phyloP scores from a whole-genome alignment of 2,329 filamentous ascomycete species.

The Clarireedia monteithiana region DNA sequence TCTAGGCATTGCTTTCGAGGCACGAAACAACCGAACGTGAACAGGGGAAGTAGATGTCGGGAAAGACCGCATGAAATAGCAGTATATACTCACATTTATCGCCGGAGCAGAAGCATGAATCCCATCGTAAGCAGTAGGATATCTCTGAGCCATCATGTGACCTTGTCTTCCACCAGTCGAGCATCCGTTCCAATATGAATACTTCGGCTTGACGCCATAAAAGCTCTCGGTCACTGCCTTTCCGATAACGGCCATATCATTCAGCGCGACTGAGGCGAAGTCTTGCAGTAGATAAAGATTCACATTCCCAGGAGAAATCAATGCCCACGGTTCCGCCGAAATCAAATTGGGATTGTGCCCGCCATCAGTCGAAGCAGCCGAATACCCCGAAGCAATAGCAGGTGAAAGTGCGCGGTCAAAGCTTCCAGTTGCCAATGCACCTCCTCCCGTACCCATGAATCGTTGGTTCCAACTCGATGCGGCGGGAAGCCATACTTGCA shows the following conservation, averaged over 20 bases:
- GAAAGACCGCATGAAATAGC: too few relatives aligned
- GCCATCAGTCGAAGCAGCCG: not conserved
- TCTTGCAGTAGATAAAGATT: constrained; percentile 28
- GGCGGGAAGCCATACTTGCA: constrained; percentile 23
- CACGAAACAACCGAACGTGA: too few relatives aligned
- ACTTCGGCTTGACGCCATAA: constrained; percentile 28
- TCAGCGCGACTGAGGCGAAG: constrained; percentile 31
- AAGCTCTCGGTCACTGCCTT: constrained; percentile 30
- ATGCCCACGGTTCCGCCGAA: not conserved
- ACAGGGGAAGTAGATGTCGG: too few relatives aligned
- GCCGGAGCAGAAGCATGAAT: constrained; percentile 34
- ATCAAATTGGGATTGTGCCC: not conserved
- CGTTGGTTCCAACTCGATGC: constrained; percentile 1
- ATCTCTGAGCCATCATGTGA: constrained; percentile 31
- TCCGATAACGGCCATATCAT: constrained; percentile 28
- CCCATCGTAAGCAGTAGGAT: constrained; percentile 32
- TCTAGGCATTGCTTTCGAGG: too few relatives aligned
- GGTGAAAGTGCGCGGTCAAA: not conserved
- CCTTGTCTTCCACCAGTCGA: constrained; percentile 34
- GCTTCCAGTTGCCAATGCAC: not conserved
- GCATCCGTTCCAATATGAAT: constrained; percentile 34
- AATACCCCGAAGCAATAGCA: not conserved
- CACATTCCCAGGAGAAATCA: constrained; percentile 12
- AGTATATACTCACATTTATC: constrained; percentile 11
- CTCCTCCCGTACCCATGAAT: constrained; percentile 3